Conservation (phyloP, 768 basidiomycete genomes). For the Collybiopsis confluens region DNA sequence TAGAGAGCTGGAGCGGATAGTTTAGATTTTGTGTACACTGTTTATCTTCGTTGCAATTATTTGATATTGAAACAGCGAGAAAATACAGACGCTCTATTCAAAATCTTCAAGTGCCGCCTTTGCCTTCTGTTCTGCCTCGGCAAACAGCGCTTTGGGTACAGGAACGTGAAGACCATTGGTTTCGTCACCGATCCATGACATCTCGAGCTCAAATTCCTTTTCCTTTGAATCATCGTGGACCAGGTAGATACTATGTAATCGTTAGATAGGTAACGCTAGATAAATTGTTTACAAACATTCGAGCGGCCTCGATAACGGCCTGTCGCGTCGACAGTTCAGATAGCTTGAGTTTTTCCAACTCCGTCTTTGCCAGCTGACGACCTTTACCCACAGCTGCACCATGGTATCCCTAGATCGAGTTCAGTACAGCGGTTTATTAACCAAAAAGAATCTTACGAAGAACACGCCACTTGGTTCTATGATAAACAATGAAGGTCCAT, state of each 20-base stretch:
- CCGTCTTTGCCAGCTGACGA: slow-evolving; percentile 96
- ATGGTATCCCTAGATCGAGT: slow-evolving; percentile 71
- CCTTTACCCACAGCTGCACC: slow-evolving; percentile 98
- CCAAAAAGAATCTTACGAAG: slow-evolving; percentile 50
- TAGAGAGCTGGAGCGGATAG: slow-evolving; percentile 87
- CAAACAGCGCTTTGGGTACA: slow-evolving; percentile 80
- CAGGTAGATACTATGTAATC: slow-evolving; percentile 75
- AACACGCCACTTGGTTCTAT: slow-evolving; percentile 94
- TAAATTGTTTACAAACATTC: slow-evolving; percentile 64
- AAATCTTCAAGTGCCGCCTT: slow-evolving; percentile 78
- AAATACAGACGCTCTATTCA: slow-evolving; percentile 22
- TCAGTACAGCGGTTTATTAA: not conserved
- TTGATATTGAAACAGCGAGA: not conserved
- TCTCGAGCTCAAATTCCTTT: slow-evolving; percentile 96
- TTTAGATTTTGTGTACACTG: slow-evolving; percentile 39
- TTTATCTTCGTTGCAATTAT: not conserved
- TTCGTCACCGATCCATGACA: slow-evolving; percentile 93
- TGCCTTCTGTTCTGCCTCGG: slow-evolving; percentile 84
- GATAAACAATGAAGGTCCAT: slow-evolving; percentile 81
- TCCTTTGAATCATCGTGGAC: slow-evolving; percentile 98
- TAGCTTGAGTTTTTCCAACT: slow-evolving; percentile 92
- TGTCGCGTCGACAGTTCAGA: slow-evolving; percentile 75
- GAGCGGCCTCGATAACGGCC: slow-evolving; percentile 88
- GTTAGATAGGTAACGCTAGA: not conserved
- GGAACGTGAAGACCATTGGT: slow-evolving; percentile 73